Base-by-base conservation (phyloP, 2,329 filamentous ascomycete species). In the Alternaria brassicicola region DNA sequence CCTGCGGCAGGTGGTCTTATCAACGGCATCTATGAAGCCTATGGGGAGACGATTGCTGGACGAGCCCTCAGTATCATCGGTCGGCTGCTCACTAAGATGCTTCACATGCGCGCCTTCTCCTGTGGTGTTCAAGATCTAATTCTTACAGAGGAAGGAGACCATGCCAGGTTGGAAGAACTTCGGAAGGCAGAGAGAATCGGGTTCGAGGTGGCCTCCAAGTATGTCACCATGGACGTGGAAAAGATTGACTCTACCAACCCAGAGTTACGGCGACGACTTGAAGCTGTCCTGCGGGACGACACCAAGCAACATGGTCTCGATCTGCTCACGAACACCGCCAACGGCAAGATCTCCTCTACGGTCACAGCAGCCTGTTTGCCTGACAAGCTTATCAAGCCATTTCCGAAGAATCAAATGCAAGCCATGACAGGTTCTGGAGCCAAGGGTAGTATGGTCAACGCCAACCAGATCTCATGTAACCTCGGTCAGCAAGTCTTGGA, bases 381-480 rank as follows among this genome's bases (percentile, higher is more conserved):
- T 0, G 79, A 82, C 19, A 92, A 91, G 39, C 85, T 99, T 26
- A 88, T 91, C 70, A 99, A 98, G 79, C 87, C 90, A 7, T 99
- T 99, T 78, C 95, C 95, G 1, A 90, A 89, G 73, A 99, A 99
- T 73, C 94, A 98, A 79, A 99, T 99, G 94, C 95, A 99, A 82
- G 88, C 91, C 65, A 99, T 99, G 95, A 99, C 95, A 21, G 90
- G 89, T 13, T 97, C 95, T 55, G 95, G 95, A 77, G 95, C 95
- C 50, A 99, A 99, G 81, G 95, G 95, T 75, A 90, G 87, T 53
- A 83, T 86, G 70, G 95, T 99, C 78, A 99, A 99, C 75, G 95
- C 95, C 49, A 97, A 96, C 71, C 87, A 97, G 60, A 99, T 99
- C 77, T 98, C 94, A 25, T 98, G 94, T 78, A 97, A 99, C 74